Evolutionary conservation across 2,329 filamentous ascomycete genomes (phyloP), one percentile per base, ranked within the genome.

Genomic region (Xylariomycetidae sp.): DNA sequence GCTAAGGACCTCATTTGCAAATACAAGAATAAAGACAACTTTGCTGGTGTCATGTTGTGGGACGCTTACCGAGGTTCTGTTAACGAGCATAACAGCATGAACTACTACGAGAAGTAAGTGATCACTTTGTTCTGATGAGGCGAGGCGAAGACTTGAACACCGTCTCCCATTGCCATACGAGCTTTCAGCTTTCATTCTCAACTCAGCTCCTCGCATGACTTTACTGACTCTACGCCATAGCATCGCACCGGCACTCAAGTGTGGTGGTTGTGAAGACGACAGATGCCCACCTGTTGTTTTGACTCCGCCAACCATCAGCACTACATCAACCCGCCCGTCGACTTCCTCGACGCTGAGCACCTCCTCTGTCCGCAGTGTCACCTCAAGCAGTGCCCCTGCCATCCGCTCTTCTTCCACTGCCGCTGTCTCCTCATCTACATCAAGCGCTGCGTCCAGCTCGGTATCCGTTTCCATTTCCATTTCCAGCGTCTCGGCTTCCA

Each of bases 41-140:
- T 69, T 34, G 67, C 63, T 12, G 68, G 67, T 45, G 49, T 70
- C 30, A 68, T 66, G 28, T 46, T 71, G 14, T 70, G 64, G 65
- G 68, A 72, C 31, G 56, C 63, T 16, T 58, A 53, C 18, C 54
- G 51, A 6, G 63, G n/a, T n/a, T n/a, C n/a, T n/a, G n/a, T n/a
- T n/a, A n/a, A n/a, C n/a, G n/a, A n/a, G n/a, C n/a, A n/a, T n/a
- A n/a, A n/a, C n/a, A n/a, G n/a, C n/a, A n/a, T n/a, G 47, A 46
- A 41, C 16, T 70, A 61, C 40, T 55, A 62, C 38, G 41, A 64
- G 30, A n/a, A n/a, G n/a, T n/a, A n/a, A n/a, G n/a, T n/a, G n/a
- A n/a, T n/a, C n/a, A n/a, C n/a, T n/a, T n/a, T n/a, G n/a, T n/a
- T n/a, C n/a, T n/a, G n/a, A n/a, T n/a, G n/a, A n/a, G n/a, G n/a